Evolutionary conservation across 441 rosid species (phyloP).

Genomic region (Gossypium davidsonii): DNA sequence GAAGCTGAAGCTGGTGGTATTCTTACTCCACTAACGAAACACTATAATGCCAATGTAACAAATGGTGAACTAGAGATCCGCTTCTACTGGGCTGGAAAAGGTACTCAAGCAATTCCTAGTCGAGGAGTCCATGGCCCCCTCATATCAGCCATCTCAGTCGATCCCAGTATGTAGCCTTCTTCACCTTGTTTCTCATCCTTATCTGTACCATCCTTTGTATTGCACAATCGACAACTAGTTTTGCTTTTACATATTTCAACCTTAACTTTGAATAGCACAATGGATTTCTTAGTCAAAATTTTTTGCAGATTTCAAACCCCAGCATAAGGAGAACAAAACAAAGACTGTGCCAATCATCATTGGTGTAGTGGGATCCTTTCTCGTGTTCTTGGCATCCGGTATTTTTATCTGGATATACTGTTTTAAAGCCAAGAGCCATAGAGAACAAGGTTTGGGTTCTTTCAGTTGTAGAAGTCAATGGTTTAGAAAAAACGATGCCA

Average conservation of each 20-base stretch:
- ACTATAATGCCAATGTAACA: slow-evolving; percentile 18
- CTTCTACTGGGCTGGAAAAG: slow-evolving; percentile 33
- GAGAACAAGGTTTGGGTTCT: slow-evolving; percentile 19
- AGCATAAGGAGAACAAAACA: slow-evolving; percentile 8
- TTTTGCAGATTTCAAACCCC: slow-evolving; percentile 25
- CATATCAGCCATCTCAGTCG: slow-evolving; percentile 32
- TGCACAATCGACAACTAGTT: not conserved
- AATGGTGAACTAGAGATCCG: slow-evolving; percentile 26
- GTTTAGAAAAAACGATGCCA: not conserved
- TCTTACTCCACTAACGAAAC: slow-evolving; percentile 19
- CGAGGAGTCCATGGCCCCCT: slow-evolving; percentile 35
- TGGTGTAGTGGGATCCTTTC: slow-evolving; percentile 20
- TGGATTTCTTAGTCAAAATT: not conserved
- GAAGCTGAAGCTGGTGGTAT: slow-evolving; percentile 31
- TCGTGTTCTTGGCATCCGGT: slow-evolving; percentile 8
- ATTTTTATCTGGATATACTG: slow-evolving; percentile 26
- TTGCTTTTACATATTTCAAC: not conserved
- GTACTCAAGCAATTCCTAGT: slow-evolving; percentile 29
- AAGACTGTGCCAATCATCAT: slow-evolving; percentile 16
- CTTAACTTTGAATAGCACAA: not conserved
- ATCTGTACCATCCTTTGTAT: not conserved
- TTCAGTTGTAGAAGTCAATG: not conserved
- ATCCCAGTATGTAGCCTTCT: slow-evolving; percentile 21
- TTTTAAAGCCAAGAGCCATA: slow-evolving; percentile 10
- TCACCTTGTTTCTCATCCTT: not conserved